Evolutionary conservation across 306 rosid species (phyloP).

Genomic region (Fagus crenata): DNA sequence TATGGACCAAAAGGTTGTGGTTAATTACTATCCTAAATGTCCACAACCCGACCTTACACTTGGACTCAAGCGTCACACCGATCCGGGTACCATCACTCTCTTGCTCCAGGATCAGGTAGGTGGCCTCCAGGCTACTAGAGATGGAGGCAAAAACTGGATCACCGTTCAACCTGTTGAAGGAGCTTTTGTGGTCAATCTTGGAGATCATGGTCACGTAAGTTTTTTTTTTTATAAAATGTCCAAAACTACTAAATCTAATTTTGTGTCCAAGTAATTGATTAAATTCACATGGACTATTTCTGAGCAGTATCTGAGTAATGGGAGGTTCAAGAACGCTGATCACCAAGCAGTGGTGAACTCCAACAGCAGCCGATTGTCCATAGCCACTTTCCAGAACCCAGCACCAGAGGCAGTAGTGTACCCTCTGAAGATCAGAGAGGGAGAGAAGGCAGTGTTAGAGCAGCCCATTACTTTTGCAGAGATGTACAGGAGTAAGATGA

Average conservation of each 20-base stretch:
- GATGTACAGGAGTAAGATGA: constrained; percentile 77
- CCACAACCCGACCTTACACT: constrained; percentile 87
- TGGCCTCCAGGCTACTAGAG: constrained; percentile 87
- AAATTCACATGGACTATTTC: not conserved
- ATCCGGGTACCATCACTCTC: constrained; percentile 88
- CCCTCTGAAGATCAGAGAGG: constrained; percentile 64
- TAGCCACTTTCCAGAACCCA: constrained; percentile 91
- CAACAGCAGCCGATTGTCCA: constrained; percentile 64
- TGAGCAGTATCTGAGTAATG: constrained; percentile 72
- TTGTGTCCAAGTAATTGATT: not conserved
- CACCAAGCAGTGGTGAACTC: constrained; percentile 97
- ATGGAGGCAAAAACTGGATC: constrained; percentile 76
- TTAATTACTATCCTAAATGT: constrained; percentile 84
- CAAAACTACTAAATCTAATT: no score
- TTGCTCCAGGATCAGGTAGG: constrained; percentile 89
- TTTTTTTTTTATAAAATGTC: no score
- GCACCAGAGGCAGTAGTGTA: constrained; percentile 66
- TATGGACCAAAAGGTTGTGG: constrained; percentile 84
- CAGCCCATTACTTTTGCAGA: constrained; percentile 68
- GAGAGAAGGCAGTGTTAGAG: constrained; percentile 54
- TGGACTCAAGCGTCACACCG: constrained; percentile 88
- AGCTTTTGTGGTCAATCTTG: constrained; percentile 90
- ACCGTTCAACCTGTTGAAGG: constrained; percentile 81
- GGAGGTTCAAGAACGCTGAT: constrained; percentile 91
- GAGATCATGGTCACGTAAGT: constrained; percentile 89